phyloP scores from a whole-genome alignment of 768 basidiomycete genomes.

The Russula abietina region DNA sequence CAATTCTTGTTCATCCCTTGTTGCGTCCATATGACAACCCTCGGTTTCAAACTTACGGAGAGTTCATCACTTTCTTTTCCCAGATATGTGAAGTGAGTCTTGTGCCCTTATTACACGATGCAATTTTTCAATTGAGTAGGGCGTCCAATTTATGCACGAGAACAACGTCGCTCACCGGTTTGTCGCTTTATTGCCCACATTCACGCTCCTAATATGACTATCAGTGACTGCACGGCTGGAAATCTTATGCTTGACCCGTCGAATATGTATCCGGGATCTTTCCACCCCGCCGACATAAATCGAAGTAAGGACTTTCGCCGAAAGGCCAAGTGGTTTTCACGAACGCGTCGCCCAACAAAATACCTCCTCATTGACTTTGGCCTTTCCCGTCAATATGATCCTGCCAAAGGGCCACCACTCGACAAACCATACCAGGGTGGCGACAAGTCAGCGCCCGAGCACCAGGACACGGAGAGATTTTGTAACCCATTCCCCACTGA shows the following conservation, averaged over 20 bases:
- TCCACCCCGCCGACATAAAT: too few relatives aligned
- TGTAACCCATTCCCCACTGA: conserved; percentile 28
- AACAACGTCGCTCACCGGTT: conserved; percentile 20
- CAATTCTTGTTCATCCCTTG: conserved; percentile 33
- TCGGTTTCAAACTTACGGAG: conserved; percentile 32
- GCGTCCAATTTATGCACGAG: conserved; percentile 21
- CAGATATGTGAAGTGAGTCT: conserved; percentile 35
- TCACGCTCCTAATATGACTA: neutral
- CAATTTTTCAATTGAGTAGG: neutral
- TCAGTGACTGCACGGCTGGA: conserved; percentile 5
- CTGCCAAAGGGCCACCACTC: too few relatives aligned
- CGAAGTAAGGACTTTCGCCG: too few relatives aligned
- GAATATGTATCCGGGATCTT: conserved; percentile 17
- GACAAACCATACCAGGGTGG: too few relatives aligned
- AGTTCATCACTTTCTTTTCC: conserved; percentile 31
- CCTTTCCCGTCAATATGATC: too few relatives aligned
- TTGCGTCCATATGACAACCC: conserved; percentile 30
- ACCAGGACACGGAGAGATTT: neutral
- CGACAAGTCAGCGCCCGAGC: too few relatives aligned
- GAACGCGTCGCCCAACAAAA: too few relatives aligned
- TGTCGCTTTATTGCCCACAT: too few relatives aligned
- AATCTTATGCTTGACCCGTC: conserved; percentile 22
- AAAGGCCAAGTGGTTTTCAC: too few relatives aligned
- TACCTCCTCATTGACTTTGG: too few relatives aligned
- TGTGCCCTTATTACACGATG: neutral